Evolutionary conservation across 345 rosid genomes (phyloP), one percentile per base, ranked within the genome.

Genomic region (Lepidium sativum): DNA sequence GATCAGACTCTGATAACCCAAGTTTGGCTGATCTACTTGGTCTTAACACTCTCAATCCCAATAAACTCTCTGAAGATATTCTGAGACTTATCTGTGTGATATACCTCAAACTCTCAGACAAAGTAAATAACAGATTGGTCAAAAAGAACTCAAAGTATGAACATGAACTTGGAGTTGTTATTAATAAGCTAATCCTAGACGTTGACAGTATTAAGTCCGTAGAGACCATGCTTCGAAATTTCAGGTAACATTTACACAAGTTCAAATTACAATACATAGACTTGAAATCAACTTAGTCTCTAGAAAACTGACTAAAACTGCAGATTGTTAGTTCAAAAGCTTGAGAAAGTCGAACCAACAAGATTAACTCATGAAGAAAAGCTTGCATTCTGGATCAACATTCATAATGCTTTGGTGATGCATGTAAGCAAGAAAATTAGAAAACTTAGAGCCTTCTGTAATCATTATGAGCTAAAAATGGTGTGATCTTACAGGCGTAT

Each of bases 371-470:
- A 87, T 0, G 88, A 88, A 74, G 85, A 84, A 77, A 88, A 84
- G 81, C 89, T 83, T 51, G 91, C 89, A 5, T 88, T 88, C 63
- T 88, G 89, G 92, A 78, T 85, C 75, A 88, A 88, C 70, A 78
- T 86, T 65, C 92, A 86, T 62, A 86, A 88, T 75, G 92, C 96
- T 43, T 43, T 86, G 63, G 80, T 84, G 78, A 88, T 86, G 91
- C 89, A 89, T 54, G 94, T 84, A 80, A 54, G 78, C 2, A 39
- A 48, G 31, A 0, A 27, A 38, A 11, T 25, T 20, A 43, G 25
- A 34, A 68, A 54, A 66, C 9, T 18, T 6, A 42, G 23, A 11
- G 16, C 3, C 8, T 27, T 53, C 53, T 35, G n/a, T 25, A 16
- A 27, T 8, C 16, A 17, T 44, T 70, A 9, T 45, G 25, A 17